These are phyloP conservation scores for Vigna angularis DNA, from an alignment of 306 rosid genomes.

Conservation along the genomic window DNA sequence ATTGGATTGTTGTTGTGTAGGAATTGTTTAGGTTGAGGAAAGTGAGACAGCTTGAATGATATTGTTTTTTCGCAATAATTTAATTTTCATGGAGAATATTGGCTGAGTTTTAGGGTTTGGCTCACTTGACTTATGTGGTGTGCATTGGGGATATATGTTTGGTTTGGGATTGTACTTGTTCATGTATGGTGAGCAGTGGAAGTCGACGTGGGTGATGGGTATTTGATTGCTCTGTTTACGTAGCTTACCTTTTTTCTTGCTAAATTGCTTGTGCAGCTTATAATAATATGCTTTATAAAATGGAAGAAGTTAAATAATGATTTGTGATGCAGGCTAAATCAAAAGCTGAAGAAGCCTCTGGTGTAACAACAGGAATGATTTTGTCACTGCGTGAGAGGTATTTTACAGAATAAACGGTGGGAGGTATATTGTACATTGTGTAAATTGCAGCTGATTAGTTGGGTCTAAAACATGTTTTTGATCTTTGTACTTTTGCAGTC, in stretches of 20 bases:
- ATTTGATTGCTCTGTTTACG: not conserved
- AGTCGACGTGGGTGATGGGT: constrained; percentile 25
- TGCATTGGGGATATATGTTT: not conserved
- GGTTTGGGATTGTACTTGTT: constrained; percentile 24
- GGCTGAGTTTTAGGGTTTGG: constrained; percentile 7
- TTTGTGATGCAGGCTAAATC: constrained; percentile 52
- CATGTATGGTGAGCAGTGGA: not conserved
- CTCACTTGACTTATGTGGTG: not conserved
- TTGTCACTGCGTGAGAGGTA: constrained; percentile 96
- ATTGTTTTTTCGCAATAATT: not conserved
- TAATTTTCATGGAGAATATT: not conserved
- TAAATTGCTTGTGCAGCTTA: not conserved
- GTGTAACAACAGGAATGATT: constrained; percentile 91
- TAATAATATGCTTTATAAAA: not conserved
- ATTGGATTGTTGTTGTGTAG: constrained; percentile 3
- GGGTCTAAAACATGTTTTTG: constrained; percentile 7
- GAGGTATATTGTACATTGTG: not conserved
- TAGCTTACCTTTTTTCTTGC: not conserved
- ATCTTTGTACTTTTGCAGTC: constrained; percentile 66
- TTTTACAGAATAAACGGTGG: not conserved
- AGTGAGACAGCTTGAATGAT: constrained; percentile 16
- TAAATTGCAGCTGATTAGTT: constrained; percentile 18
- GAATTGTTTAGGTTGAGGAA: constrained; percentile 4
- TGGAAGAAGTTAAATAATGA: not conserved
- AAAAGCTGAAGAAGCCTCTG: constrained; percentile 84